Evolutionary conservation across 768 basidiomycete species (phyloP).

Genomic region (Podaxis pistillaris): DNA sequence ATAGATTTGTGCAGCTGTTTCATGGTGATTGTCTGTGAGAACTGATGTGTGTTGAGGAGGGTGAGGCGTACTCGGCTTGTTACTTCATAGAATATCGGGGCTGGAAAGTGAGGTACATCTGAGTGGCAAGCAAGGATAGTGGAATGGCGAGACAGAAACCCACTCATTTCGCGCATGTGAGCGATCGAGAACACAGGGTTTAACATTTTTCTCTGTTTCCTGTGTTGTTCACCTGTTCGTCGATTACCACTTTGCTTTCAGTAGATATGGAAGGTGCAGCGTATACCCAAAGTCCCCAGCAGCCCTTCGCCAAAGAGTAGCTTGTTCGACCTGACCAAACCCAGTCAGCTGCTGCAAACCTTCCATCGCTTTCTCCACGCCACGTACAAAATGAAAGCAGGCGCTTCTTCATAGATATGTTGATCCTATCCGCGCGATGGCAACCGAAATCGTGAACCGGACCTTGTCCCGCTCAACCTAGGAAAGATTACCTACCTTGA

Average conservation of each 20-base stretch:
- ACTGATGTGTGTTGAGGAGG: neutral
- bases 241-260: neutral
- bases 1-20: conserved; percentile 29
- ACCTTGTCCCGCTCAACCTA: neutral
- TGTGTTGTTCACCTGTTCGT: conserved; percentile 37
- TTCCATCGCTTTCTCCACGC: neutral
- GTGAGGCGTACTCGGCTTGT: conserved; percentile 23
- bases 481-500: conserved; percentile 31
- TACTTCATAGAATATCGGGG: conserved; percentile 34
- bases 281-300: conserved; percentile 24
- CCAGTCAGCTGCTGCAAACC: neutral
- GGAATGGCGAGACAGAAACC: neutral
- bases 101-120: conserved; percentile 17
- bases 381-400: conserved; percentile 25
- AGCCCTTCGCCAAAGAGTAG: conserved; percentile 29
- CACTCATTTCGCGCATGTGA: conserved; percentile 37
- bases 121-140: neutral
- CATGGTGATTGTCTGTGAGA: neutral
- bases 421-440: conserved; percentile 24
- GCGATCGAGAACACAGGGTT: conserved; percentile 42
- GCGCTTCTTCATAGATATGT: conserved; percentile 28
- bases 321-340: conserved; percentile 15
- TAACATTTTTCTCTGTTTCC: conserved; percentile 41
- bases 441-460: too few relatives aligned
- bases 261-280: neutral